These are phyloP conservation scores for Bryoerythrophyllum caledonicum DNA, from an alignment of 225 moss, liverwort and hornwort species.

Conservation along the genomic window DNA sequence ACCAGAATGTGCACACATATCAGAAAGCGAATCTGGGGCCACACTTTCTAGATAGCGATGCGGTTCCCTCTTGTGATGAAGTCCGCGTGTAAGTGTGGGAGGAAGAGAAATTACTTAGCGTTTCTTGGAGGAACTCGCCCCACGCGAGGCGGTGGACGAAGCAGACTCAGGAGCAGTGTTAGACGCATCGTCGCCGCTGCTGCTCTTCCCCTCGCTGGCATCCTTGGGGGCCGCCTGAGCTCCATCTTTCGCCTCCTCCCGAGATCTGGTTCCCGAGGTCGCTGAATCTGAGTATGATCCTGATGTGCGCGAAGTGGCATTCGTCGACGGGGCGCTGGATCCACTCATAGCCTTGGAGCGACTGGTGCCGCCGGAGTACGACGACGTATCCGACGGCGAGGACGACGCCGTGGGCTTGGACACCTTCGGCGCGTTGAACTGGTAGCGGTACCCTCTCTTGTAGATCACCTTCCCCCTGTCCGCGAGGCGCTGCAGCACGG, in stretches of 20 bases:
- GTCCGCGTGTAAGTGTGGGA: not conserved
- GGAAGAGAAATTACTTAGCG: not conserved
- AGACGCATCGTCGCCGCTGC: conserved; percentile 2
- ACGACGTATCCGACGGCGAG: not conserved
- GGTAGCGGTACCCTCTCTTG: conserved; percentile 28
- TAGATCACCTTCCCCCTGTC: conserved; percentile 36
- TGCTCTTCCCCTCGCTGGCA: not conserved
- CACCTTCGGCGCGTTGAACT: conserved; percentile 26
- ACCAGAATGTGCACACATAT: not conserved
- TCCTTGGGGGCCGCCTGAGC: not conserved
- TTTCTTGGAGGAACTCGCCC: not conserved
- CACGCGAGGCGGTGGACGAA: conserved; percentile 5
- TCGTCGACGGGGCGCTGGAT: not conserved
- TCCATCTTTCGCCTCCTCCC: not conserved
- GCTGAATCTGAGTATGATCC: not conserved
- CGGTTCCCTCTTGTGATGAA: not conserved
- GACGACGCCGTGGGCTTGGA: not conserved
- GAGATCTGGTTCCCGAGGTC: not conserved
- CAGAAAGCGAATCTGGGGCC: not conserved
- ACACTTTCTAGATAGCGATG: not conserved
- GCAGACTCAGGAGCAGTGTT: conserved; percentile 7
- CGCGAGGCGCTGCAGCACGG: conserved; percentile 31
- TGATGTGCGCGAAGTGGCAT: not conserved
- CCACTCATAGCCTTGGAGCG: not conserved
- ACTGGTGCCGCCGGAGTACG: not conserved